Conservation (phyloP, 305 asterid genomes). For the Galium porrigens region DNA sequence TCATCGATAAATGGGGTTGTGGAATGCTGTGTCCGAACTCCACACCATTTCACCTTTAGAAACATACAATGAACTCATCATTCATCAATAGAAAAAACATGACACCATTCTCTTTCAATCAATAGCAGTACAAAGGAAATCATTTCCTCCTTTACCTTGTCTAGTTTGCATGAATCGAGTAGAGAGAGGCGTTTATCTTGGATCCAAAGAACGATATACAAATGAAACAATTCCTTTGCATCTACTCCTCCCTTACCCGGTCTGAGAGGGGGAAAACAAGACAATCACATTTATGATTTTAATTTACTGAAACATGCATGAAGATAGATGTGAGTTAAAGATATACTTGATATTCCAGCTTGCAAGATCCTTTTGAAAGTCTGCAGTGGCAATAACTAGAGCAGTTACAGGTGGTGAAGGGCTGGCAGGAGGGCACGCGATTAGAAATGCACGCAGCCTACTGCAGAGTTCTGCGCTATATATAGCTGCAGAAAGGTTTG, state of each 20-base stretch:
- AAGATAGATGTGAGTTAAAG: conserved; percentile 7
- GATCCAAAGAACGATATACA: conserved; percentile 41
- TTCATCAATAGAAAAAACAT: neutral
- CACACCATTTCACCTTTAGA: conserved; percentile 37
- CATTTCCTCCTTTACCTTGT: conserved; percentile 25
- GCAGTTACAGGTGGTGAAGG: conserved; percentile 40
- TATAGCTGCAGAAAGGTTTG: conserved; percentile 39
- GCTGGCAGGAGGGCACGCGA: conserved; percentile 42
- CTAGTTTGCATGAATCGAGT: conserved; percentile 39
- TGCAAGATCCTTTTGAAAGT: conserved; percentile 39
- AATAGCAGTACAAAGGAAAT: neutral
- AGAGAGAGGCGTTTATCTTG: conserved; percentile 37
- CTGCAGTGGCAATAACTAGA: conserved; percentile 43
- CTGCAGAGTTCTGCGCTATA: conserved; percentile 40
- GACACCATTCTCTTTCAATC: neutral
- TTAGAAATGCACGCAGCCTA: conserved; percentile 40
- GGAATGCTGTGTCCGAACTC: conserved; percentile 38
- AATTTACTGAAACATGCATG: neutral
- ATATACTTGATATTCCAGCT: conserved; percentile 39
- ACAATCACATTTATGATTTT: neutral
- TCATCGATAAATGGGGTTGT: conserved; percentile 45
- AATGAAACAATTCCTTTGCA: conserved; percentile 43
- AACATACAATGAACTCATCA: neutral
- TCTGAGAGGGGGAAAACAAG: conserved; percentile 16
- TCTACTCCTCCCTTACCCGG: conserved; percentile 45